A percentile compares a stretch with the other conserved stretches of the same genome.
phyloP scores from a whole-genome alignment of 1,139 yeast species.

The Blastobotrys buckinghamii region DNA sequence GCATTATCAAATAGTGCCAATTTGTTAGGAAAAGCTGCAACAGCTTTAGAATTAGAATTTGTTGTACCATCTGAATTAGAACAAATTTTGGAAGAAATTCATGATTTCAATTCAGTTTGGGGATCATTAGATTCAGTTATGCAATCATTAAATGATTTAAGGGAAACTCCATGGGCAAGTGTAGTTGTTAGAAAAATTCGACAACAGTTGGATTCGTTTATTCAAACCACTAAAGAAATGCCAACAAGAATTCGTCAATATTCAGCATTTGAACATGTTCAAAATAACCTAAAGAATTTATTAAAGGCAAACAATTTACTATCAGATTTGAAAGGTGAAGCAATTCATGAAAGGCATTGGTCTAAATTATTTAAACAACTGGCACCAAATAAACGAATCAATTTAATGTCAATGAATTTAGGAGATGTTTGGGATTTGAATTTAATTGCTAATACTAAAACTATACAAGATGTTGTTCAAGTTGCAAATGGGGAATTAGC shows the following conservation, averaged over 20 bases:
- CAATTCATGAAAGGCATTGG: conserved; percentile 70
- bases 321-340: conserved; percentile 49
- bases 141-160: conserved; percentile 45
- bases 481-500: conserved; percentile 72
- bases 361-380: conserved; percentile 39
- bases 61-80: conserved; percentile 32
- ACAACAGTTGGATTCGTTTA: conserved; percentile 46
- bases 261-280: conserved; percentile 60
- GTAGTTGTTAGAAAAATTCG: conserved; percentile 46
- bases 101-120: conserved; percentile 63
- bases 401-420: conserved; percentile 35
- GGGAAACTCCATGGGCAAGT: conserved; percentile 45
- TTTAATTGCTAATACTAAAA: conserved; percentile 41
- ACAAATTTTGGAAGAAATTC: conserved; percentile 44
- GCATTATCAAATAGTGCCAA: conserved; percentile 25
- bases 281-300: conserved; percentile 40
- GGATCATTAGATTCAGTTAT: conserved; percentile 51
- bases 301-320: conserved; percentile 40
- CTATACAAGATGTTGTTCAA: conserved; percentile 46
- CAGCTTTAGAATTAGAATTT: conserved; percentile 39
- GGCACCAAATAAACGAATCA: conserved; percentile 19
- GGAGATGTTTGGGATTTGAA: conserved; percentile 62
- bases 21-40: conserved; percentile 40
- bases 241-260: conserved; percentile 62
- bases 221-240: conserved; percentile 44